Evolutionary conservation across 345 rosid species (phyloP), one percentile per base, ranked within the genome.

Genomic region (Eucalyptus cladocalyx): DNA sequence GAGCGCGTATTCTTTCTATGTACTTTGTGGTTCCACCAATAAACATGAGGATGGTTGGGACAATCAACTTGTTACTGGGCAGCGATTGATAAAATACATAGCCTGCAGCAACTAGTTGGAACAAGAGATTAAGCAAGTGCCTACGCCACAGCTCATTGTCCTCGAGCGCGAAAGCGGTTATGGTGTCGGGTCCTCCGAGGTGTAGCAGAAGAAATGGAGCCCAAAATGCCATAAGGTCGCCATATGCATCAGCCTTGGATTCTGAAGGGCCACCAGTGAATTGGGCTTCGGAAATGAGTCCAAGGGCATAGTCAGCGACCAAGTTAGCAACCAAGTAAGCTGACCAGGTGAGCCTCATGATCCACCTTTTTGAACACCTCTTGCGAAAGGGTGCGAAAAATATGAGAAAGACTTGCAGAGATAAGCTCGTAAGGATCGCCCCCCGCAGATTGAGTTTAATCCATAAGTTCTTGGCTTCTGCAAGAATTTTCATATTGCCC

Each of bases 321-420:
- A 92, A 90, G 47, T 95, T 96, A 26, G 96, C 96, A 3, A 93
- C 87, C 85, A 95, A 91, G 87, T 95, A 95, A 28, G 91, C 92
- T 12, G 92, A 88, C 96, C 96, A 95, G 50, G 93, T 88, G 53
- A 92, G 90, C 83, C 89, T 7, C 87, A 92, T 86, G 19, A 93
- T 58, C 32, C 80, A 67, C 80, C 80, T 15, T n/a, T 67, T 32
- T 16, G 80, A 67, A n/a, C 80, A 32, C 80, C 80, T 67, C 80
- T 67, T 67, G 10, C 80, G 80, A 32, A n/a, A 11, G 21, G 23
- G 80, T 32, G 80, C 23, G 5, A 67, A 32, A 67, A 67, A 16
- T n/a, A 67, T 32, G 80, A 67, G 80, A 67, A 67, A n/a, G 23
- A 67, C 80, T 67, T 67, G 80, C 80, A 67, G 40, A 67, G 80